phyloP scores from a whole-genome alignment of 306 rosid species.

The Vigna nakashimae region DNA sequence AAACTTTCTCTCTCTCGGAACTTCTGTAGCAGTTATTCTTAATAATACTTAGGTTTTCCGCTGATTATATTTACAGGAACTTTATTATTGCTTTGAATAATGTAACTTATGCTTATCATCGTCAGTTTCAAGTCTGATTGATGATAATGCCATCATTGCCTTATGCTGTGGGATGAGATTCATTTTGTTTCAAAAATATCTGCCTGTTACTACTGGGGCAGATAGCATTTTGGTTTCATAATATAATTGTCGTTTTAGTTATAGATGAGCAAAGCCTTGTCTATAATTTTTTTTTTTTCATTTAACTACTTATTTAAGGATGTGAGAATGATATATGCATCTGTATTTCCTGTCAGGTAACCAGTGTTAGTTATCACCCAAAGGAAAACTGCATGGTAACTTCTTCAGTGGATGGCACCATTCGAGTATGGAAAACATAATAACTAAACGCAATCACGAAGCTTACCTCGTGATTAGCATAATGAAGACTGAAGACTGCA shows the following conservation, averaged over 20 bases:
- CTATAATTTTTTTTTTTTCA: constrained; percentile 4
- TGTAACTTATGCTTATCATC: constrained; percentile 10
- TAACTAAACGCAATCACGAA: constrained; percentile 34
- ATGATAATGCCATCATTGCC: constrained; percentile 17
- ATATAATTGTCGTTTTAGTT: background rate
- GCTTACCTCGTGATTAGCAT: constrained; percentile 7
- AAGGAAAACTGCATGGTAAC: constrained; percentile 78
- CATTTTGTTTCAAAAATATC: constrained; percentile 1
- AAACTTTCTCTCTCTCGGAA: background rate
- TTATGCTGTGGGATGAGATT: background rate
- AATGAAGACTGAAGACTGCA: constrained; percentile 22
- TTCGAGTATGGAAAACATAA: constrained; percentile 80
- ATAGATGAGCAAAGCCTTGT: background rate
- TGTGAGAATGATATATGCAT: background rate
- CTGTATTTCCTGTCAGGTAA: constrained; percentile 61
- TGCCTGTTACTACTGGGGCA: background rate
- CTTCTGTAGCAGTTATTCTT: background rate
- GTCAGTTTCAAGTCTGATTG: constrained; percentile 2
- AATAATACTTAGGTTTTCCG: constrained; percentile 13
- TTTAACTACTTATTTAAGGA: constrained; percentile 13
- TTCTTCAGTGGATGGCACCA: constrained; percentile 79
- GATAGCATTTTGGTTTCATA: constrained; percentile 12
- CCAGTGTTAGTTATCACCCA: constrained; percentile 95
- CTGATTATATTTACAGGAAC: constrained; percentile 3
- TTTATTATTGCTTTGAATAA: constrained; percentile 3